Base-by-base conservation (phyloP, 1,139 yeast species). In the Lodderomyces orthopsilosis region DNA sequence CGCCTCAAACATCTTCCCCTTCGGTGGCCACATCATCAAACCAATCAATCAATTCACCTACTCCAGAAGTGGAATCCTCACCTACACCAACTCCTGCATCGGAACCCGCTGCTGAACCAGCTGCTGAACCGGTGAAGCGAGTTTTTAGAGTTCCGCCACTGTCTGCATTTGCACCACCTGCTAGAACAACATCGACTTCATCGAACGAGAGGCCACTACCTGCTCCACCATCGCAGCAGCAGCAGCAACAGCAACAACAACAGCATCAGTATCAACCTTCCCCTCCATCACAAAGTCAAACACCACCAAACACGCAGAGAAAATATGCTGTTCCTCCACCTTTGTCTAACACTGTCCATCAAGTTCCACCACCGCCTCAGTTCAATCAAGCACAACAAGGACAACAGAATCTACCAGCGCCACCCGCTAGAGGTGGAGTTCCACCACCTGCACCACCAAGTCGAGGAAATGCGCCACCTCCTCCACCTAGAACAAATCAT, bases 181-280 rank as follows among this genome's bases (percentile, higher is more conserved):
- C 65, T 10, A 63, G 65, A n/a, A 62, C 64, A 22, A 58, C 68
- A 2, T 61, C 65, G 26, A 57, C 65, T 6, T 61, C 55, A 7
- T 54, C 44, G 30, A 37, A 38, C 22, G 37, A 30, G 4, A 30
- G 30, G 12, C 41, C 41, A 8, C 30, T 32, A 4, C 32, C 41
- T 6, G 12, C 33, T 8, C 40, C 41, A 13, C 48, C 43, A 10
- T 38, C 26, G 23, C 41, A 44, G 23, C 41, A 44, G 35, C 47
- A 40, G 28, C 40, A 41, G n/a, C 9, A 24, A 38, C 23, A 21
- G 24, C 37, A 41, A 35, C 37, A 41, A 28, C 21, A 5, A n/a
- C 33, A 22, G 23, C 41, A 7, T n/a, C 17, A 27, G 23, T 18
- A 24, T 18, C 35, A 37, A 9, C 28, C 30, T 19, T 26, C 33